Conservation (phyloP, 2,329 filamentous ascomycete species). For the Diaporthe vaccinii region DNA sequence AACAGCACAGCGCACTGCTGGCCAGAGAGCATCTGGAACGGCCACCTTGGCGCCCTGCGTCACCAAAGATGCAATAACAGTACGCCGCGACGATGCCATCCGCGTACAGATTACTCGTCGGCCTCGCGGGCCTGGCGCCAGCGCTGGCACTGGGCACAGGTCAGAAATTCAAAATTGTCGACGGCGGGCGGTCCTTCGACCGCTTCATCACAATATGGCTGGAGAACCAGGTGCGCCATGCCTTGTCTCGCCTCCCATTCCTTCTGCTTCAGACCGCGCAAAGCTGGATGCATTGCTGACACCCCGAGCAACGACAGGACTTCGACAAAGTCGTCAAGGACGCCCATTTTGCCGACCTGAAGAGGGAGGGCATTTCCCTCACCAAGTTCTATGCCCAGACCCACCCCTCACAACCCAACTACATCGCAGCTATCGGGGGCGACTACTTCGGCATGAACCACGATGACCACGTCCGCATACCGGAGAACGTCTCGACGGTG, state of each 20-base stretch:
- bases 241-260: no score
- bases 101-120: background rate
- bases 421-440: slow-evolving; percentile 76
- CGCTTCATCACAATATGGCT: slow-evolving; percentile 60
- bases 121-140: slow-evolving; percentile 26
- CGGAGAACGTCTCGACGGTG: slow-evolving; percentile 60
- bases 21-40: slow-evolving; percentile 4
- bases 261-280: background rate
- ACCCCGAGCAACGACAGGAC: slow-evolving; percentile 51
- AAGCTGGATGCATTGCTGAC: slow-evolving; percentile 10
- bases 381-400: slow-evolving; percentile 73
- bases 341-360: slow-evolving; percentile 55
- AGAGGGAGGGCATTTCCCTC: slow-evolving; percentile 58
- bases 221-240: slow-evolving; percentile 55
- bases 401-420: slow-evolving; percentile 83
- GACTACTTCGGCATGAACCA: slow-evolving; percentile 71
- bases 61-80: slow-evolving; percentile 15
- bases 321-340: slow-evolving; percentile 57
- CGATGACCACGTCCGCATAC: slow-evolving; percentile 58
- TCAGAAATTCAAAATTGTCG: slow-evolving; percentile 46
- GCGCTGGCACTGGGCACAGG: slow-evolving; percentile 36
- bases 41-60: slow-evolving; percentile 11
- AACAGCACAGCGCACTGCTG: background rate
- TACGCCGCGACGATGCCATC: slow-evolving; percentile 30
- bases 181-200: slow-evolving; percentile 55